phyloP scores from a whole-genome alignment of 108 stramenopile species.

The Pseudonitzschia multiseries region DNA sequence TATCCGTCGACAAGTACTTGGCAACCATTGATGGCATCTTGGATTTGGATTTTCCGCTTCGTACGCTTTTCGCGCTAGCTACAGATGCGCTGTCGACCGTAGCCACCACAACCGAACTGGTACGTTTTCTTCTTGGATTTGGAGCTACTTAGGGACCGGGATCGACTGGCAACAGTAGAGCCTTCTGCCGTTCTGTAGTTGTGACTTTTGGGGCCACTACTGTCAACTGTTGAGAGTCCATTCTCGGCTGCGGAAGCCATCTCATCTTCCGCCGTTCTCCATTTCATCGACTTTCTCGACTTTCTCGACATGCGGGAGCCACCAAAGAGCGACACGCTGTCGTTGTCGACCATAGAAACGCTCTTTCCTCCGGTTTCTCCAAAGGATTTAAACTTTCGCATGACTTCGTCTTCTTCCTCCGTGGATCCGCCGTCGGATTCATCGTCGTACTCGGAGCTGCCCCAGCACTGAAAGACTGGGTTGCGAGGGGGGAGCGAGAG shows the following conservation, averaged over 20 bases:
- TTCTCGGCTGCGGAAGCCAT: background rate
- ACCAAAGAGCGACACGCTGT: conserved; percentile 31
- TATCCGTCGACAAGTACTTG: background rate
- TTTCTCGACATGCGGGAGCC: conserved; percentile 9
- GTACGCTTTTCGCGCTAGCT: background rate
- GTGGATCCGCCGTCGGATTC: conserved; percentile 17
- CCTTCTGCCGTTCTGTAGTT: background rate
- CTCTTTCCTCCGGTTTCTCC: background rate
- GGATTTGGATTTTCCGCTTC: background rate
- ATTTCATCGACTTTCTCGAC: background rate
- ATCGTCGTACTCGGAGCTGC: background rate
- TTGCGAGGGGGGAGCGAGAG: conserved; percentile 32
- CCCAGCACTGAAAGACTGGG: conserved; percentile 38
- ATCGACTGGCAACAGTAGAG: too few species aligned
- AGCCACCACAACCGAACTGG: background rate
- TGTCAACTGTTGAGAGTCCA: background rate
- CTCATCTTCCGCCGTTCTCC: background rate
- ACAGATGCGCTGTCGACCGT: conserved; percentile 7
- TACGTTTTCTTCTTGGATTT: background rate
- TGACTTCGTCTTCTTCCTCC: conserved; percentile 4
- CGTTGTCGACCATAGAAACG: conserved; percentile 4
- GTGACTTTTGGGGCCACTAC: too few species aligned
- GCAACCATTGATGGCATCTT: background rate
- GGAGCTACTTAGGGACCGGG: background rate
- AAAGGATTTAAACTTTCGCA: conserved; percentile 7